These are phyloP conservation scores for Alternaria hordeiaustralica DNA, from an alignment of 2,329 filamentous ascomycete genomes.

Conservation along the genomic window DNA sequence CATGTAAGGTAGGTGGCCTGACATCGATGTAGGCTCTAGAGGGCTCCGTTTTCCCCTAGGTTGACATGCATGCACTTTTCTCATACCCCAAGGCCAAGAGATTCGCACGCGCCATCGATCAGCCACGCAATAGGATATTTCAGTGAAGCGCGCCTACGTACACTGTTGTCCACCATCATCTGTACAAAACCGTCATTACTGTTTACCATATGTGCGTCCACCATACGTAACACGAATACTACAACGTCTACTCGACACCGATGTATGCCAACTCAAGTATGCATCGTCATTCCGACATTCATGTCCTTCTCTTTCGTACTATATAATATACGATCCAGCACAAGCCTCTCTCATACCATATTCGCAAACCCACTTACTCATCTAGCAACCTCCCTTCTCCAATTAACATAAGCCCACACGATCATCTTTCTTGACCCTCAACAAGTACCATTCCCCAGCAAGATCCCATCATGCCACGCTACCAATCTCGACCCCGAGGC, in stretches of 20 bases:
- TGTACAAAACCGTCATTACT: not conserved
- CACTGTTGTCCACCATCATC: not conserved
- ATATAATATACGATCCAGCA: not conserved
- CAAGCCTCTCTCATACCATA: no score
- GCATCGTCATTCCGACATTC: not conserved
- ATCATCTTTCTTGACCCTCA: rapidly evolving
- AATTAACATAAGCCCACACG: not conserved
- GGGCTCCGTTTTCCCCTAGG: rapidly evolving
- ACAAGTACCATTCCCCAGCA: not conserved
- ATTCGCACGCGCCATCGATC: not conserved
- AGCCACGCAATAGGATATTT: not conserved
- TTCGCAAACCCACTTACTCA: not conserved
- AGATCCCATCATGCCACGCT: not conserved
- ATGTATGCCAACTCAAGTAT: not conserved
- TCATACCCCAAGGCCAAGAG: not conserved
- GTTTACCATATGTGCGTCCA: not conserved
- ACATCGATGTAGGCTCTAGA: not conserved
- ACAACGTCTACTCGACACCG: not conserved
- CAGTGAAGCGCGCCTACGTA: not conserved
- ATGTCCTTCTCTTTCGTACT: not conserved
- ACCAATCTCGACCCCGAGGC: not conserved
- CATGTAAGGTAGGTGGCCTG: not conserved
- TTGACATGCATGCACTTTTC: not conserved
- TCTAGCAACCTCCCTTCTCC: not conserved
- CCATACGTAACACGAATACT: not conserved